Conservation (phyloP, 345 rosid genomes). For the Moricandia arvensis region DNA sequence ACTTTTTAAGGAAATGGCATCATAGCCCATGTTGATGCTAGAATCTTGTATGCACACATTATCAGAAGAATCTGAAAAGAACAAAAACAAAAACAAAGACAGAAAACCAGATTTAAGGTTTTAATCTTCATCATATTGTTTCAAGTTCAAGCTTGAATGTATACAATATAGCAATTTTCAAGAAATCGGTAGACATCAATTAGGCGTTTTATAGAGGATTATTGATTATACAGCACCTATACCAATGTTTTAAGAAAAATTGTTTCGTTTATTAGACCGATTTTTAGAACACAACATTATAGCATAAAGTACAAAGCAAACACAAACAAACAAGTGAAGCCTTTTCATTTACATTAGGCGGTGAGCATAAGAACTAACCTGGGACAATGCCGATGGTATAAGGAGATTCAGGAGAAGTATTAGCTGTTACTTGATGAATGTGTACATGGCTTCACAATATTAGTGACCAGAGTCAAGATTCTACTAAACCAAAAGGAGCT, state of each 20-base stretch:
- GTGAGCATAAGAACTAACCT: constrained; percentile 33
- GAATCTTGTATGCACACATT: constrained; percentile 54
- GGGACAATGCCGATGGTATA: constrained; percentile 53
- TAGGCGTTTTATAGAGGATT: background rate
- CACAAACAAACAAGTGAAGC: background rate
- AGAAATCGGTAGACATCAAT: background rate
- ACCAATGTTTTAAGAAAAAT: too few relatives aligned
- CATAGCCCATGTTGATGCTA: constrained; percentile 51
- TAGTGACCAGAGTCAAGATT: background rate
- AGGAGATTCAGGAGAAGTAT: constrained; percentile 48
- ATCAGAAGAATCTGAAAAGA: constrained; percentile 45
- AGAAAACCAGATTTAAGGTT: background rate
- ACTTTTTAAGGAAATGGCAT: constrained; percentile 53
- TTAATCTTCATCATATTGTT: background rate
- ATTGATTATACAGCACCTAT: too few relatives aligned
- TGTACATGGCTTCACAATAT: constrained; percentile 39
- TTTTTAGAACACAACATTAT: too few relatives aligned
- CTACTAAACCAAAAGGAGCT: background rate
- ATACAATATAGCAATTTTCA: background rate
- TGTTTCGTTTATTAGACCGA: too few relatives aligned
- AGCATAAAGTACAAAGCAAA: background rate
- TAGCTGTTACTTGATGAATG: constrained; percentile 41
- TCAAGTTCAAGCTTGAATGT: background rate
- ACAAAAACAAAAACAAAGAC: background rate
- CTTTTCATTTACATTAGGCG: background rate